A percentile compares a stretch with the other conserved stretches of the same genome.
These are phyloP conservation scores for Saccharomycopsis javanensis DNA, from an alignment of 805 yeast genomes.

Conservation along the genomic window DNA sequence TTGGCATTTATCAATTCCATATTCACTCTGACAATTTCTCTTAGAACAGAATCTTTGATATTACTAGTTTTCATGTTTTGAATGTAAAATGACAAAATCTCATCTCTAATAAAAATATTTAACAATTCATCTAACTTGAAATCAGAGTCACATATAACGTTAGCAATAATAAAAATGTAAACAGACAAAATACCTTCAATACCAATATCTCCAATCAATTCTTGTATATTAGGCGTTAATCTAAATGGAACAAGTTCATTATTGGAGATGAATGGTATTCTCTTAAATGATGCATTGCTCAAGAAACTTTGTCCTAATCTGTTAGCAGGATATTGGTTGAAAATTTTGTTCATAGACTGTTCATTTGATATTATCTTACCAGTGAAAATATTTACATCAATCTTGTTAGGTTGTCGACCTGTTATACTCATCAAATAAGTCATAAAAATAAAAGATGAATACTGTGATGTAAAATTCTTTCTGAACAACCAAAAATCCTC, in stretches of 20 bases:
- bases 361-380: constrained; percentile 92
- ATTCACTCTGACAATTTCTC: constrained; percentile 80
- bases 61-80: constrained; percentile 34
- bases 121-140: constrained; percentile 83
- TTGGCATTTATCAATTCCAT: constrained; percentile 78
- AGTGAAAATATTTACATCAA: constrained; percentile 65
- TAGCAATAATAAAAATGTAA: constrained; percentile 72
- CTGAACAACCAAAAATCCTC: constrained; percentile 97
- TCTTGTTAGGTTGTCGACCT: constrained; percentile 87
- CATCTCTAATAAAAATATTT: constrained; percentile 90
- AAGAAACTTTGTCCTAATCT: constrained; percentile 35
- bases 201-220: constrained; percentile 83
- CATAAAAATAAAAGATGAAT: constrained; percentile 85
- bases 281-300: constrained; percentile 4
- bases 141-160: constrained; percentile 83
- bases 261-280: constrained; percentile 73
- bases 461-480: constrained; percentile 88
- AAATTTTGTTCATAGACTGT: constrained; percentile 66
- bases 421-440: constrained; percentile 92
- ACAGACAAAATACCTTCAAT: constrained; percentile 87
- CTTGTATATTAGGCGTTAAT: constrained; percentile 90
- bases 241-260: constrained; percentile 96
- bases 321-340: constrained; percentile 22
- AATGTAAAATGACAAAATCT: constrained; percentile 85
- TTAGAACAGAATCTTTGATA: constrained; percentile 57